Percentiles rank a stretch among this genome's conserved stretches.
These are phyloP conservation scores for Boletellus emodensis DNA, from an alignment of 768 basidiomycete species.

Conservation along the genomic window DNA sequence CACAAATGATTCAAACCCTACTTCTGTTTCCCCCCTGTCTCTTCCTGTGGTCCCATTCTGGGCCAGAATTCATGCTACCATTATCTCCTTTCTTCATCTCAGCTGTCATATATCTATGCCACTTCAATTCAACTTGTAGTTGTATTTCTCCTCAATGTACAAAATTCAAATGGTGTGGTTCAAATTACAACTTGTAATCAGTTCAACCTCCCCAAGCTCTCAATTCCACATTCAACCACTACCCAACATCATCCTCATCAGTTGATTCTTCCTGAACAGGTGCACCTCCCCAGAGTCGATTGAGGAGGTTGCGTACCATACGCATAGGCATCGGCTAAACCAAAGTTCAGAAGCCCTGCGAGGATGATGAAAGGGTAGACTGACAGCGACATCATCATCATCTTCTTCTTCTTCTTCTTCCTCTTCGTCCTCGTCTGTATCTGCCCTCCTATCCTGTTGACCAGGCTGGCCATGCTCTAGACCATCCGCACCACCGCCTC, in stretches of 20 bases:
- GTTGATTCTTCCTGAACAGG: slow-evolving; percentile 17
- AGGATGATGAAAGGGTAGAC: slow-evolving; percentile 8
- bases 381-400: slow-evolving; percentile 44
- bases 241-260: slow-evolving; percentile 11
- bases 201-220: no score
- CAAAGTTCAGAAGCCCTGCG: not conserved
- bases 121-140: no score
- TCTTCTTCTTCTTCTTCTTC: slow-evolving; percentile 45
- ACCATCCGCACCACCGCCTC: slow-evolving; percentile 18
- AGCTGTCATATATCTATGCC: no score
- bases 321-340: slow-evolving; percentile 58
- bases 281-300: slow-evolving; percentile 52
- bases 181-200: no score
- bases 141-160: no score
- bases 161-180: no score
- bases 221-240: not conserved
- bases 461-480: slow-evolving; percentile 15
- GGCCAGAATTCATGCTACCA: no score
- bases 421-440: slow-evolving; percentile 37
- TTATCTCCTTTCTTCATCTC: no score
- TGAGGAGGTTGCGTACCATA: slow-evolving; percentile 54
- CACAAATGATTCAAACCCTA: no score
- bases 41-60: no score
- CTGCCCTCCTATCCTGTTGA: slow-evolving; percentile 25
- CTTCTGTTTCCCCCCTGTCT: no score